Evolutionary conservation across 176 grass and related monocot genomes (phyloP).

Genomic region (Otatea glauca): DNA sequence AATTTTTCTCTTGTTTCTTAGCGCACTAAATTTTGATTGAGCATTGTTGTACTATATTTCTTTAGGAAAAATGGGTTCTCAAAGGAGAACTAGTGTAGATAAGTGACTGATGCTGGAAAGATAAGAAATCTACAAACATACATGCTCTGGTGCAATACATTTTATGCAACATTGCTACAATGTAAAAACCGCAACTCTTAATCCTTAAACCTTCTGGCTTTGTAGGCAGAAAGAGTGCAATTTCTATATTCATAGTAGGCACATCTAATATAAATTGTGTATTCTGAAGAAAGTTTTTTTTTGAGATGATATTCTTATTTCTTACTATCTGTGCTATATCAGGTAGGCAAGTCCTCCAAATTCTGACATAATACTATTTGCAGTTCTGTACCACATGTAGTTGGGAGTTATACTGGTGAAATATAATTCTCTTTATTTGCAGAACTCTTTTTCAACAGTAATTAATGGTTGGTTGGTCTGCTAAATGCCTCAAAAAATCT

Average conservation of each 20-base stretch:
- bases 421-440: background rate
- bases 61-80: background rate
- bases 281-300: background rate
- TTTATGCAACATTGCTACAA: background rate
- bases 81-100: background rate
- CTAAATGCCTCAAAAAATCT: conserved; percentile 3
- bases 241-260: background rate
- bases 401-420: background rate
- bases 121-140: background rate
- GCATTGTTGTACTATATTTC: background rate
- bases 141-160: background rate
- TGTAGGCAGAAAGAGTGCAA: background rate
- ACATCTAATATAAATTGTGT: background rate
- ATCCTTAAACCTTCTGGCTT: background rate
- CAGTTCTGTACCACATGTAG: background rate
- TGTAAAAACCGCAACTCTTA: background rate
- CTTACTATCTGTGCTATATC: background rate
- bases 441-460: background rate
- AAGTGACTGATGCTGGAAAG: background rate
- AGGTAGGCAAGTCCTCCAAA: background rate
- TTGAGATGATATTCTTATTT: background rate
- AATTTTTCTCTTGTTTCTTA: background rate
- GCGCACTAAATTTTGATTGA: background rate
- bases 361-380: background rate
- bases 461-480: conserved; percentile 1